phyloP scores from a whole-genome alignment of 23 red algal species.

The Gracilaria domingensis region DNA sequence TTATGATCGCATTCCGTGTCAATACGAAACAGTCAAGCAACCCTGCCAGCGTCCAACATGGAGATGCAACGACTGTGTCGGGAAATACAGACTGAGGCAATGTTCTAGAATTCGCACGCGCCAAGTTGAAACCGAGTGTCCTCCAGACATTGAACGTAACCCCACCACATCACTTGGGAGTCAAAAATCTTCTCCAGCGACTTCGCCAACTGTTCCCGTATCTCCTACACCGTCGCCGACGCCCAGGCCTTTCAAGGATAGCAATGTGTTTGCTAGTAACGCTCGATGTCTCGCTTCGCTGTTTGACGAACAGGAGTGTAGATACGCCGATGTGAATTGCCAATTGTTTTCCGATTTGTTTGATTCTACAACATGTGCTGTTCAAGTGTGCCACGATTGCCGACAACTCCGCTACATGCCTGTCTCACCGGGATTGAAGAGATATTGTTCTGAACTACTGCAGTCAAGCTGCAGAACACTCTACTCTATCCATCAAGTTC shows the following conservation, averaged over 20 bases:
- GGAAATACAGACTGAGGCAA: constrained; percentile 5
- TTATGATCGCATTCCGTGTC: neutral
- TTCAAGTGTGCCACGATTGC: constrained; percentile 30
- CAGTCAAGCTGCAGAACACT: constrained; percentile 29
- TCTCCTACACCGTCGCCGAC: constrained; percentile 11
- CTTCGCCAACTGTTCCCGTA: neutral
- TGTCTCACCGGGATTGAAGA: constrained; percentile 24
- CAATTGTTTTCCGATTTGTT: constrained; percentile 30
- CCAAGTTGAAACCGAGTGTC: neutral
- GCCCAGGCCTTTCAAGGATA: constrained; percentile 24
- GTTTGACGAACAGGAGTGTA: constrained; percentile 27
- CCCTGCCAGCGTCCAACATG: neutral
- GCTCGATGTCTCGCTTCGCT: constrained; percentile 26
- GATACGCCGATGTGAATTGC: neutral
- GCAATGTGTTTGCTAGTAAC: constrained; percentile 16
- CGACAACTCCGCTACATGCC: constrained; percentile 25
- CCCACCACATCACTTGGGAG: neutral
- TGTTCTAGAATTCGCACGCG: constrained; percentile 8
- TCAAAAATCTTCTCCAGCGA: neutral
- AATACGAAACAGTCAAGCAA: neutral
- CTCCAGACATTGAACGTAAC: neutral
- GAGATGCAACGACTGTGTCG: constrained; percentile 21
- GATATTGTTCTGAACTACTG: constrained; percentile 11
- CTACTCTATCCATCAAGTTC: constrained; percentile 12
- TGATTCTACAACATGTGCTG: constrained; percentile 19